Conservation (phyloP, 495 filamentous ascomycete genomes). For the Letharia columbiana region DNA sequence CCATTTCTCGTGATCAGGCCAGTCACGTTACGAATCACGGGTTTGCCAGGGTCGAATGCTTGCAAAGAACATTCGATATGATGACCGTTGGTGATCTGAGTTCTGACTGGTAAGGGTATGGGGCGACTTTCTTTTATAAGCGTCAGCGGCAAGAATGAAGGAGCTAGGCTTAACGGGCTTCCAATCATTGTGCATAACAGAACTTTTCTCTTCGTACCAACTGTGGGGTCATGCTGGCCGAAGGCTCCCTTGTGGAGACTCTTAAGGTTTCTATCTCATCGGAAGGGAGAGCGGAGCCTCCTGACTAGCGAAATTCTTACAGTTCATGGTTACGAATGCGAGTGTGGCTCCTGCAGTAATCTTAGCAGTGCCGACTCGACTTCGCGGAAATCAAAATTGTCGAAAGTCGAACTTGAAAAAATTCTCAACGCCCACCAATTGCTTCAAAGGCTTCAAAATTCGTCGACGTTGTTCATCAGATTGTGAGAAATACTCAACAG, state of each 20-base stretch:
- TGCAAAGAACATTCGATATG: neutral
- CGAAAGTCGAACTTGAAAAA: too few relatives aligned
- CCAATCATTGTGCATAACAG: conserved; percentile 7
- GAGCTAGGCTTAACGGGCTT: neutral
- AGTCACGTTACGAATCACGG: conserved; percentile 13
- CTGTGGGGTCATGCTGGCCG: neutral
- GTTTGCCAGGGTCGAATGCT: neutral
- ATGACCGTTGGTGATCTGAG: conserved; percentile 5
- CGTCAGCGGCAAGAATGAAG: conserved; percentile 15
- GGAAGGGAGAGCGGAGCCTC: neutral
- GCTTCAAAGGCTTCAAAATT: too few relatives aligned
- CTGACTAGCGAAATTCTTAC: neutral
- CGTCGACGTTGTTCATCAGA: too few relatives aligned
- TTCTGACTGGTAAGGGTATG: conserved; percentile 15
- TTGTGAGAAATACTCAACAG: too few relatives aligned
- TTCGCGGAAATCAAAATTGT: too few relatives aligned
- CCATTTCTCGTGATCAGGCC: neutral
- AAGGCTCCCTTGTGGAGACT: neutral
- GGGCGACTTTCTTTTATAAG: conserved; percentile 9
- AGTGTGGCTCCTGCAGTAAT: neutral
- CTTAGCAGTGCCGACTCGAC: too few relatives aligned
- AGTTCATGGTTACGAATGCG: neutral
- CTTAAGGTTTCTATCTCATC: neutral
- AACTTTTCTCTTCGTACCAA: neutral
- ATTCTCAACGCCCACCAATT: too few relatives aligned